A percentile compares a stretch with the other conserved stretches of the same genome.
Evolutionary conservation across 2,329 filamentous ascomycete genomes (phyloP).

Genomic region (Clonostachys chloroleuca): DNA sequence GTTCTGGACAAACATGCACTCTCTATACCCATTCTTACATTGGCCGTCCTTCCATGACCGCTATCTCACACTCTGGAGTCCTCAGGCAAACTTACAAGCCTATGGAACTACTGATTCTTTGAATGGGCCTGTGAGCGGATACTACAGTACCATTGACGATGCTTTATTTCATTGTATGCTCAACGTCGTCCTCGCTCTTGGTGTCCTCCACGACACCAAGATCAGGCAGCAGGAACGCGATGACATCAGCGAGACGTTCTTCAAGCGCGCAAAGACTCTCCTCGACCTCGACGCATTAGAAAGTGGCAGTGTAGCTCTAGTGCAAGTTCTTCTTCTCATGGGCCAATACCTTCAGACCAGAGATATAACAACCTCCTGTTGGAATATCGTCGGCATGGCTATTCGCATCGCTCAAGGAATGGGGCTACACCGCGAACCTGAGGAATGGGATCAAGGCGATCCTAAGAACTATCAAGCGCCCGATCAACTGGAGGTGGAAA

Average conservation of each 20-base stretch:
- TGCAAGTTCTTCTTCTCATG: constrained; percentile 14
- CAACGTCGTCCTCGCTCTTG: constrained; percentile 15
- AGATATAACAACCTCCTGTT: constrained; percentile 11
- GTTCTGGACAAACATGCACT: constrained; percentile 8
- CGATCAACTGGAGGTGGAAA: not conserved
- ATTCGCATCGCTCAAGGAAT: constrained; percentile 16
- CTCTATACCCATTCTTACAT: constrained; percentile 10
- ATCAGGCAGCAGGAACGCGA: not conserved
- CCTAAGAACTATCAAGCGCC: not conserved
- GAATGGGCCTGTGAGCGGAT: not conserved
- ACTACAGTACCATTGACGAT: not conserved
- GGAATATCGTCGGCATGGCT: constrained; percentile 15
- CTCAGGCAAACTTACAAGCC: not conserved
- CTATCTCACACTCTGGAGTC: constrained; percentile 4
- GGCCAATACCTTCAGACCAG: constrained; percentile 15
- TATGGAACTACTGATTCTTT: not conserved
- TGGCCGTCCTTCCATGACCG: constrained; percentile 6
- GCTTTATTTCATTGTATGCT: constrained; percentile 8
- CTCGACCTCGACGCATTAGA: not conserved
- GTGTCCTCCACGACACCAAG: constrained; percentile 7
- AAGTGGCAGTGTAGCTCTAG: constrained; percentile 10
- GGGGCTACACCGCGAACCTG: constrained; percentile 11
- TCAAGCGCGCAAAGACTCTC: not conserved
- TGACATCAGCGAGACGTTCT: not conserved
- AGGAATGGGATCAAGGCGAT: not conserved